Evolutionary conservation across 2,329 filamentous ascomycete genomes (phyloP).

Genomic region (Emergomyces africanus): DNA sequence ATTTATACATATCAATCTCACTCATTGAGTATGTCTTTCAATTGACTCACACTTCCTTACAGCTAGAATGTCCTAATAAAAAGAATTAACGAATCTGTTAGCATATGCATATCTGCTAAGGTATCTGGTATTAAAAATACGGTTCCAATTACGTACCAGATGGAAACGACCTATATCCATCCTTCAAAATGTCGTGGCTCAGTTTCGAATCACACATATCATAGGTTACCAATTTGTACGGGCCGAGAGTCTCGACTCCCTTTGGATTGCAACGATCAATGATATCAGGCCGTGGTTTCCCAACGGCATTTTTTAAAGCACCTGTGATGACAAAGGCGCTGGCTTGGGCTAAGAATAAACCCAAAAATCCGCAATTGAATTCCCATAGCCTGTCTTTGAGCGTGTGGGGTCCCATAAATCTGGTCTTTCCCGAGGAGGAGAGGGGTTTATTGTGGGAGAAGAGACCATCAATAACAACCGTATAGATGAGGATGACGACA

Average conservation of each 20-base stretch:
- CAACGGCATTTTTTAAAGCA: conserved; percentile 45
- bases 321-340: conserved; percentile 47
- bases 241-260: conserved; percentile 22
- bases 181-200: conserved; percentile 40
- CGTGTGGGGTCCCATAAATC: conserved; percentile 35
- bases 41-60: too few relatives aligned
- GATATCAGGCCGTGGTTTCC: conserved; percentile 48
- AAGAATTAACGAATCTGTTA: conserved; percentile 6
- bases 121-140: background rate
- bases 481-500: conserved; percentile 42
- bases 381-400: conserved; percentile 49
- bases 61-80: conserved; percentile 35
- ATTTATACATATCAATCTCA: too few relatives aligned
- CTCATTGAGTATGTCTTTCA: too few relatives aligned
- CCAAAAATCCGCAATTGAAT: conserved; percentile 47
- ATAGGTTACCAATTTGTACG: conserved; percentile 4
- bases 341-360: conserved; percentile 41
- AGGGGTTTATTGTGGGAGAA: conserved; percentile 40
- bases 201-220: background rate
- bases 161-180: conserved; percentile 48
- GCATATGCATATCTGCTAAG: conserved; percentile 1
- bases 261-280: conserved; percentile 41
- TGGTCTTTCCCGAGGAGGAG: conserved; percentile 22
- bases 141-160: conserved; percentile 29
- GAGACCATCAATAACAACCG: conserved; percentile 44